A percentile compares a stretch with the other conserved stretches of the same genome.
Conservation (phyloP, 2,329 filamentous ascomycete genomes). For the Pezicula radicicola region DNA sequence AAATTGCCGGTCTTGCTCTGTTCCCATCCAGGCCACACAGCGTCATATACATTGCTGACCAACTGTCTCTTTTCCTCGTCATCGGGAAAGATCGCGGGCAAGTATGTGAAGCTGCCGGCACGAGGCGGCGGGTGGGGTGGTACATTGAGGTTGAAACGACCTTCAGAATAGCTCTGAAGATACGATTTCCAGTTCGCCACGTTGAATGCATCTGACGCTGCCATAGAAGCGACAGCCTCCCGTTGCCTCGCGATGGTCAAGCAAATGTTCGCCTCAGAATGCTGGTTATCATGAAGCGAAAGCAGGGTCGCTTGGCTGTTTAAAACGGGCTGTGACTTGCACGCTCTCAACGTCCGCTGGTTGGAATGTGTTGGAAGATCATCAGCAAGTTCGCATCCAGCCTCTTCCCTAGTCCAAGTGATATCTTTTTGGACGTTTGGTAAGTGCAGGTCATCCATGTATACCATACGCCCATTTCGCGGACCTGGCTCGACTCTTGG, state of each 20-base stretch:
- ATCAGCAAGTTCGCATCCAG: neutral
- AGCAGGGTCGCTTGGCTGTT: no score
- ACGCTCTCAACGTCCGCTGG: neutral
- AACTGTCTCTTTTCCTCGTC: constrained; percentile 23
- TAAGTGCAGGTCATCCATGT: neutral
- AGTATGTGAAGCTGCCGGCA: constrained; percentile 20
- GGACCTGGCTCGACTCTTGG: constrained; percentile 5
- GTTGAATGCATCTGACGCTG: neutral
- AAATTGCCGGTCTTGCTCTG: constrained; percentile 16
- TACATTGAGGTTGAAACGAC: constrained; percentile 28
- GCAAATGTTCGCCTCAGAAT: neutral
- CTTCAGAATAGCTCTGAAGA: constrained; percentile 21
- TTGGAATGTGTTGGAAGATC: neutral
- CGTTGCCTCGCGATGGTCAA: neutral
- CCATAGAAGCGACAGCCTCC: neutral
- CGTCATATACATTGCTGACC: constrained; percentile 18
- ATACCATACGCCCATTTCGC: neutral
- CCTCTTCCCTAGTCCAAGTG: neutral
- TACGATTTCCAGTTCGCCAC: neutral
- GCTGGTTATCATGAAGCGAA: neutral
- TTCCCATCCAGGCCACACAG: constrained; percentile 17
- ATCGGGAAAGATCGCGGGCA: constrained; percentile 25
- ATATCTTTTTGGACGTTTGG: no score
- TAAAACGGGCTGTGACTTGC: neutral
- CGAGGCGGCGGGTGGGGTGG: constrained; percentile 30